Evolutionary conservation across 83 land plant species (phyloP).

Genomic region (Thuja plicata): DNA sequence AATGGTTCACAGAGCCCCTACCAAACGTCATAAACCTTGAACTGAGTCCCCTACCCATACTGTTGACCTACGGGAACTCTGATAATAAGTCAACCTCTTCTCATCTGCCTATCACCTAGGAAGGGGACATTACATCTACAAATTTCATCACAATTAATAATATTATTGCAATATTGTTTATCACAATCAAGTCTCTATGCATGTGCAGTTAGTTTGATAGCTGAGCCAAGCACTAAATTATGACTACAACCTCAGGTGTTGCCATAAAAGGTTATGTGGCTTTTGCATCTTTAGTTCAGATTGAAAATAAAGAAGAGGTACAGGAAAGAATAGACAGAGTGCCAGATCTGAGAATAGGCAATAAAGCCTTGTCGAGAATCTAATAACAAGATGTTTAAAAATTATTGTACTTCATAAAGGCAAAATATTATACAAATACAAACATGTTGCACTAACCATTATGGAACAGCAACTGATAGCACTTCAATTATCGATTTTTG

Average conservation of each 20-base stretch:
- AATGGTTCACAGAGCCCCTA: too few relatives aligned
- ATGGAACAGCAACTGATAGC: background rate
- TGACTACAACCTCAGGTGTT: background rate
- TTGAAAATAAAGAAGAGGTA: background rate
- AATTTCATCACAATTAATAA: background rate
- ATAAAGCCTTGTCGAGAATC: background rate
- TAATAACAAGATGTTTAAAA: background rate
- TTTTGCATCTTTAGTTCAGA: background rate
- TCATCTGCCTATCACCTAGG: too few relatives aligned
- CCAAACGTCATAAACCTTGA: too few relatives aligned
- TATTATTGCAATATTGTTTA: background rate
- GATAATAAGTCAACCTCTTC: too few relatives aligned
- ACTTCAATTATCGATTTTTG: background rate
- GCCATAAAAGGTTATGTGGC: background rate
- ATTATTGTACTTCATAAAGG: background rate
- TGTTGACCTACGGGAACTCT: too few relatives aligned
- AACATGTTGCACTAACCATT: background rate
- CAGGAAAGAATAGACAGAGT: background rate
- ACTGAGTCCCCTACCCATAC: too few relatives aligned
- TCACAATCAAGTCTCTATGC: background rate
- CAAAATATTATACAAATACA: background rate
- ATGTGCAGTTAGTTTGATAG: background rate
- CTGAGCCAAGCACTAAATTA: background rate
- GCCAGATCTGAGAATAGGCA: background rate
- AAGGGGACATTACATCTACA: too few relatives aligned